Percentiles rank a stretch among this genome's conserved stretches.
phyloP scores from a whole-genome alignment of 371 early-diverging fungal species.

The Rhizopus arrhizus region DNA sequence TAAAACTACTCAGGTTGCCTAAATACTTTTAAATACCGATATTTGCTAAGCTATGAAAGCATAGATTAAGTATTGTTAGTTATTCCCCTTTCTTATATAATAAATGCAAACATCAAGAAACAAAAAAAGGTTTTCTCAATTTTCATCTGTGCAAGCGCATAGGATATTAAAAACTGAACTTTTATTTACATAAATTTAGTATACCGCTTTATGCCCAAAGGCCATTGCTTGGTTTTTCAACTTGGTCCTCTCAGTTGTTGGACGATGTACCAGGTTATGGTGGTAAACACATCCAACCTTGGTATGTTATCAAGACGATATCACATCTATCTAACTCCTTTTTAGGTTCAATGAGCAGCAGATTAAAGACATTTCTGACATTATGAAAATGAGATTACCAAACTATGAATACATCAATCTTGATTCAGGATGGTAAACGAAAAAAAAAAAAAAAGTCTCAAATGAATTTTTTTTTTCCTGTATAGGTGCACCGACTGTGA shows the following conservation, averaged over 20 bases:
- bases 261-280: constrained; percentile 51
- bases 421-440: constrained; percentile 50
- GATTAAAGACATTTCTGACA: constrained; percentile 38
- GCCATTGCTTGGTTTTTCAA: constrained; percentile 49
- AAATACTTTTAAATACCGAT: too few relatives aligned
- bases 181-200: constrained; percentile 8
- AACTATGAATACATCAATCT: constrained; percentile 48
- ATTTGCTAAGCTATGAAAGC: too few relatives aligned
- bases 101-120: too few relatives aligned
- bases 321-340: neutral
- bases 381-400: constrained; percentile 44
- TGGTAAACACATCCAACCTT: constrained; percentile 31
- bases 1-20: neutral
- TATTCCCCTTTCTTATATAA: too few relatives aligned
- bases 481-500: constrained; percentile 43
- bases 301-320: constrained; percentile 2
- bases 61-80: too few relatives aligned
- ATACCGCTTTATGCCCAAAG: constrained; percentile 36
- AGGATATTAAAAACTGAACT: constrained; percentile 2
- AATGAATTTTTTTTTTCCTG: neutral
- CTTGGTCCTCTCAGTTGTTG: constrained; percentile 51
- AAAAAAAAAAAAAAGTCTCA: neutral
- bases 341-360: constrained; percentile 43
- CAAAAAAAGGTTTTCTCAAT: too few relatives aligned
- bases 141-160: neutral